phyloP scores from a whole-genome alignment of 2,329 filamentous ascomycete genomes.

The Phialophora macrospora region DNA sequence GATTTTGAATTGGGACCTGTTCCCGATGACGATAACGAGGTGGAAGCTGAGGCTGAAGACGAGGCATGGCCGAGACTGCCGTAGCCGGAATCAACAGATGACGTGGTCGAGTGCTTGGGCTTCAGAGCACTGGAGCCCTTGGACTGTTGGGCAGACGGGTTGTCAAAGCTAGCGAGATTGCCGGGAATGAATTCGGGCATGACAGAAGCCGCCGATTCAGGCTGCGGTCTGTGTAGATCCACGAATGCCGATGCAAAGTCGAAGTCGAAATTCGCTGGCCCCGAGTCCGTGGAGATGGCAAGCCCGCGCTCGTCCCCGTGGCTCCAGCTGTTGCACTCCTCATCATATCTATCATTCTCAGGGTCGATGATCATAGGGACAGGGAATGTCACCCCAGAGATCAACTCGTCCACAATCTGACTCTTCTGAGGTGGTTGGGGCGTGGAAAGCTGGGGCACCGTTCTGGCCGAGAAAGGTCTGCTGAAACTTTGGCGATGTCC shows the following conservation, averaged over 20 bases:
- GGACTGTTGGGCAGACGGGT: neutral
- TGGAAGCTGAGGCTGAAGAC: slow-evolving; percentile 16
- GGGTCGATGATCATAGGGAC: slow-evolving; percentile 18
- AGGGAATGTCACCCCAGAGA: slow-evolving; percentile 18
- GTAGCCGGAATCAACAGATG: slow-evolving; percentile 36
- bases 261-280: slow-evolving; percentile 23
- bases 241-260: slow-evolving; percentile 17
- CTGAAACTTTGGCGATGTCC: slow-evolving; percentile 31
- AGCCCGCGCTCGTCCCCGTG: slow-evolving; percentile 32
- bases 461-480: slow-evolving; percentile 26
- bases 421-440: slow-evolving; percentile 6
- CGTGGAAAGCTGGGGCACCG: slow-evolving; percentile 5
- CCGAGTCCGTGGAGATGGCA: slow-evolving; percentile 20
- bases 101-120: slow-evolving; percentile 29
- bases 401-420: neutral
- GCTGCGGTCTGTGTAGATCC: slow-evolving; percentile 10
- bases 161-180: slow-evolving; percentile 20
- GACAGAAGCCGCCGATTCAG: neutral
- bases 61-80: slow-evolving; percentile 26
- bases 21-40: neutral
- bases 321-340: slow-evolving; percentile 33
- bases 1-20: neutral
- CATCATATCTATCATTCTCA: slow-evolving; percentile 31
- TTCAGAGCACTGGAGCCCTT: slow-evolving; percentile 19
- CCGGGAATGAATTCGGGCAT: slow-evolving; percentile 16